Base-by-base conservation (phyloP, 2,329 filamentous ascomycete species). In the Hymenoscyphus occultus region DNA sequence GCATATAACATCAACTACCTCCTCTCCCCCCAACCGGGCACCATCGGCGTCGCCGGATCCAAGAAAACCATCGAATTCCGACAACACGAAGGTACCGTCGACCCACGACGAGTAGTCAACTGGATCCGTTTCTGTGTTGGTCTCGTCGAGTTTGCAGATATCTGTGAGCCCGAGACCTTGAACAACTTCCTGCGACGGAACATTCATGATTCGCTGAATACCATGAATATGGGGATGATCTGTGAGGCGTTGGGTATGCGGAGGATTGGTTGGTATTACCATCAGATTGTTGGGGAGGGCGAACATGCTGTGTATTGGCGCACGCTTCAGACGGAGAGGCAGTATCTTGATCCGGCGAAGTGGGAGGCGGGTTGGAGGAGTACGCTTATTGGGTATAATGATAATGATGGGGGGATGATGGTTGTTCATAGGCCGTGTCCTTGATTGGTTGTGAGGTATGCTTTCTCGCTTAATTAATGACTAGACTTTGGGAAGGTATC, bases 51-150 rank as follows among this genome's bases (percentile, higher is more conserved):
- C 7, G 6, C 12, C 12, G 56, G 16, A 1, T 35, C 56, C 6
- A 63, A 42, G 59, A 35, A 14, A 28, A 67, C 66, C 4, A 65
- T 71, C 6, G 70, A 71, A 40, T 71, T 71, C 61, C 59, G 69
- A 6, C 66, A 71, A 54, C 68, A 71, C 45, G 67, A 63, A 16
- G 71, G 64, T 3, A 59, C 48, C 1, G 28, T 70, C 2, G 65
- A 68, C 19, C 19, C 64, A n/a, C n/a, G n/a, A n/a, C n/a, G n/a
- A n/a, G n/a, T n/a, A n/a, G n/a, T n/a, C n/a, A n/a, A n/a, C n/a
- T n/a, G n/a, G n/a, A n/a, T n/a, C n/a, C n/a, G n/a, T n/a, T n/a
- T n/a, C n/a, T n/a, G n/a, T n/a, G n/a, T n/a, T n/a, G n/a, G n/a
- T n/a, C n/a, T n/a, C n/a, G n/a, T n/a, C n/a, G n/a, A n/a, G n/a